These are phyloP conservation scores for Persicaria tinctoria DNA, from an alignment of 148 eudicot genomes.

Conservation along the genomic window DNA sequence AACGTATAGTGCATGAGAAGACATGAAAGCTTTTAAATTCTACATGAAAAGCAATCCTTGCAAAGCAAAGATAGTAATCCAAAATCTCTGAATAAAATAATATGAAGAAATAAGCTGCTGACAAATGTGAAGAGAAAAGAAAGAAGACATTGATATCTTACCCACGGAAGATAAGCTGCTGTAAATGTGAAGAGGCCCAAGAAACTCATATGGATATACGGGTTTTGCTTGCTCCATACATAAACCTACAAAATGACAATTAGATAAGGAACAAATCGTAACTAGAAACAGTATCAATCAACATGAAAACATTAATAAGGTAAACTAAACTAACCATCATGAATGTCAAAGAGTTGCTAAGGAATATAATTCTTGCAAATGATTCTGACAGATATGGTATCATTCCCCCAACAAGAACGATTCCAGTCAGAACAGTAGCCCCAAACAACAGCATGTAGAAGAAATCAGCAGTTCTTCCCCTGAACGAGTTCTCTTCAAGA, in stretches of 20 bases:
- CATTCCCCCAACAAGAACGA: conserved; percentile 93
- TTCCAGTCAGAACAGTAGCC: conserved; percentile 80
- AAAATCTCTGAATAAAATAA: neutral
- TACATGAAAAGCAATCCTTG: neutral
- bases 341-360: conserved; percentile 93
- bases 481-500: conserved; percentile 93
- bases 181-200: conserved; percentile 96
- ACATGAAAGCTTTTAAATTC: neutral
- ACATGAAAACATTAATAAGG: neutral
- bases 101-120: neutral
- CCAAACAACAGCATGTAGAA: conserved; percentile 95
- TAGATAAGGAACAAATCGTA: conserved; percentile 12
- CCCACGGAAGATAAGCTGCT: conserved; percentile 98
- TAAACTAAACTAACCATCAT: conserved; percentile 71
- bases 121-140: neutral
- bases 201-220: conserved; percentile 94
- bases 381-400: conserved; percentile 90
- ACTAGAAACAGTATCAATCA: conserved; percentile 3
- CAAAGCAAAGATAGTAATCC: neutral
- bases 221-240: conserved; percentile 99
- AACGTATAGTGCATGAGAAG: neutral
- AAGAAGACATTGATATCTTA: conserved; percentile 23
- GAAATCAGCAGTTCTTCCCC: conserved; percentile 97
- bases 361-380: conserved; percentile 86
- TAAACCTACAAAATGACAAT: conserved; percentile 44